A percentile compares a stretch with the other conserved stretches of the same genome.
Conservation (phyloP, 805 yeast genomes). For the Monosporozyma aquatica region DNA sequence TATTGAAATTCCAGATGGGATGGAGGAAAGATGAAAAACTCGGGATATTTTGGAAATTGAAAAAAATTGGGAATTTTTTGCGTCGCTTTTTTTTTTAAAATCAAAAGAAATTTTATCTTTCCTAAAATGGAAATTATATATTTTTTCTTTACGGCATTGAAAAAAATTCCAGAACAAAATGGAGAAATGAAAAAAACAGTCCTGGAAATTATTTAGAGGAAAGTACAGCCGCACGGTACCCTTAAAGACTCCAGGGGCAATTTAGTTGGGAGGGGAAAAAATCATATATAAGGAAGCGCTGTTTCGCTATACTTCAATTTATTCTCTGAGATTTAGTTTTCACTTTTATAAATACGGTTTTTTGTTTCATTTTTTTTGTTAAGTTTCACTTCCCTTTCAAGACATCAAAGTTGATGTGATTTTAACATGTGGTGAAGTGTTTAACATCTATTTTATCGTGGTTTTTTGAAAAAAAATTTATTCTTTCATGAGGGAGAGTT, state of each 20-base stretch:
- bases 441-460: too few relatives aligned
- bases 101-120: neutral
- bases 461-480: neutral
- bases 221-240: too few relatives aligned
- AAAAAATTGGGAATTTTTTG: too few relatives aligned
- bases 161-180: neutral
- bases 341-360: too few relatives aligned
- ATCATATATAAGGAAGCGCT: too few relatives aligned
- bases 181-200: neutral
- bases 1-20: neutral
- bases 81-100: too few relatives aligned
- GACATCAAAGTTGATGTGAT: neutral
- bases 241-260: too few relatives aligned
- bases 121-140: neutral
- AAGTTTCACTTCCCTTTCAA: neutral
- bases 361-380: neutral
- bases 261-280: too few relatives aligned
- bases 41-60: neutral
- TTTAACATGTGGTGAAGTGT: neutral
- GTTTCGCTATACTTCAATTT: too few relatives aligned
- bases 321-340: too few relatives aligned
- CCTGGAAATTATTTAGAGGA: too few relatives aligned
- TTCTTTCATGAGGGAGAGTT: slow-evolving; percentile 10
- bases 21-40: neutral
- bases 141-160: too few relatives aligned